A percentile compares a stretch with the other conserved stretches of the same genome.
phyloP scores from a whole-genome alignment of 805 yeast genomes.

The baker's yeast (Saccharomyces cerevisiae) region DNA sequence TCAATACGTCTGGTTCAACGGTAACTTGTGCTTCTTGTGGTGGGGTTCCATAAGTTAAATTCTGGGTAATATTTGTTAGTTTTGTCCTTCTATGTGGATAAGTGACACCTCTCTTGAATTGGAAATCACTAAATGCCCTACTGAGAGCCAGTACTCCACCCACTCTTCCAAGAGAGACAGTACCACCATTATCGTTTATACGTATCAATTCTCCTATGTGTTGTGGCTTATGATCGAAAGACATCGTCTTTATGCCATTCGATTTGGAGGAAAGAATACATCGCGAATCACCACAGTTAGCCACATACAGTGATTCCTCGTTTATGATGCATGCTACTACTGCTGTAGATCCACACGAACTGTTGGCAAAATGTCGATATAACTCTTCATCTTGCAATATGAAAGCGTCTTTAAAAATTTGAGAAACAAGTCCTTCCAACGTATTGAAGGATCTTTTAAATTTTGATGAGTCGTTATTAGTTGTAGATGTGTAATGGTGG shows the following conservation, averaged over 20 bases:
- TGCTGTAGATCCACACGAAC: conserved; percentile 47
- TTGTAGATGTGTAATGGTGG: conserved; percentile 20
- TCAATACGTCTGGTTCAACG: conserved; percentile 66
- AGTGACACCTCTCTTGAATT: conserved; percentile 35
- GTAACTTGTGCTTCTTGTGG: conserved; percentile 75
- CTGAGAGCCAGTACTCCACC: conserved; percentile 91
- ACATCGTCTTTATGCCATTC: conserved; percentile 51
- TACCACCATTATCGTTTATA: conserved; percentile 90
- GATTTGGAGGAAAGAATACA: conserved; percentile 44
- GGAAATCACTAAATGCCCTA: conserved; percentile 80
- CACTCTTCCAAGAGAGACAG: conserved; percentile 86
- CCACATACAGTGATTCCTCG: conserved; percentile 42
- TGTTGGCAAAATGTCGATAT: conserved; percentile 32
- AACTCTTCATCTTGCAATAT: conserved; percentile 39
- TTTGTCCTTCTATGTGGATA: conserved; percentile 9
- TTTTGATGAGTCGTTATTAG: conserved; percentile 2
- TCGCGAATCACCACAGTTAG: conserved; percentile 74
- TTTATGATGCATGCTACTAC: conserved; percentile 39
- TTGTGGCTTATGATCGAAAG: conserved; percentile 86
- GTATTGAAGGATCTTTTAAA: conserved; percentile 23
- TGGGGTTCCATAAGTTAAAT: conserved; percentile 22
- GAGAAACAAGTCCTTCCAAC: conserved; percentile 30
- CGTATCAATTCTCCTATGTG: conserved; percentile 90
- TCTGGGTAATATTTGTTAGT: conserved; percentile 1
- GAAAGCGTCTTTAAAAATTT: conserved; percentile 37